These are phyloP conservation scores for Saccharomyces hybrid DNA, from an alignment of 1,139 yeast genomes.

Conservation along the genomic window DNA sequence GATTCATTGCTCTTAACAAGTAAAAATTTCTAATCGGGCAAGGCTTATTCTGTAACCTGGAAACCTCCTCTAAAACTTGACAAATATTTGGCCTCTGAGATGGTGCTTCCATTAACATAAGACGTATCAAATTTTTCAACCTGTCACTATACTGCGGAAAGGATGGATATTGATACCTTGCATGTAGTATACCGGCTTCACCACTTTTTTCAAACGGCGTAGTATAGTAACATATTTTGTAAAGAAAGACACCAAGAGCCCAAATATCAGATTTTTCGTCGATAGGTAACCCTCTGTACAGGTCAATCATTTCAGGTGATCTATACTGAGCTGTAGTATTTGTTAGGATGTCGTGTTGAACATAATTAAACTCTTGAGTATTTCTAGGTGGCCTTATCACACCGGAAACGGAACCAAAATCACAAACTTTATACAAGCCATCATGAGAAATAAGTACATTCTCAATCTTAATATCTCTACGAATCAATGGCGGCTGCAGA, in stretches of 20 bases:
- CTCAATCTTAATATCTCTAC: slow-evolving; percentile 72
- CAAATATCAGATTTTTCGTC: slow-evolving; percentile 75
- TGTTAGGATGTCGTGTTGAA: slow-evolving; percentile 60
- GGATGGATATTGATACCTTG: slow-evolving; percentile 52
- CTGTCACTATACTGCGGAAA: slow-evolving; percentile 40
- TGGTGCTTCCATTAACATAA: slow-evolving; percentile 63
- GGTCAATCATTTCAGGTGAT: slow-evolving; percentile 74
- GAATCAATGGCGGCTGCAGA: slow-evolving; percentile 47
- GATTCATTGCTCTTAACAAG: slow-evolving; percentile 18
- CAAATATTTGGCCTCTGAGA: slow-evolving; percentile 62
- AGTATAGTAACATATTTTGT: slow-evolving; percentile 67
- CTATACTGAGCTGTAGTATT: slow-evolving; percentile 81
- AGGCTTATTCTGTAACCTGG: slow-evolving; percentile 48
- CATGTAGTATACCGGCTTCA: slow-evolving; percentile 63
- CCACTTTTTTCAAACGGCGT: slow-evolving; percentile 74
- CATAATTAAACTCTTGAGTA: slow-evolving; percentile 49
- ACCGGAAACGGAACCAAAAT: slow-evolving; percentile 66
- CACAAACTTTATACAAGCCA: slow-evolving; percentile 60
- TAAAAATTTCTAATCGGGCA: slow-evolving; percentile 40
- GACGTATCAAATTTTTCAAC: slow-evolving; percentile 51
- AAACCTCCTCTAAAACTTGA: slow-evolving; percentile 60
- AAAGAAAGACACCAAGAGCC: slow-evolving; percentile 74
- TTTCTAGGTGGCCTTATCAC: slow-evolving; percentile 57
- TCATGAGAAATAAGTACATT: slow-evolving; percentile 57
- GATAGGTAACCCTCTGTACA: slow-evolving; percentile 56